Percentiles rank a stretch among this genome's conserved stretches.
phyloP scores from a whole-genome alignment of 208 protist genomes.

The Naegleria lovaniensis region DNA sequence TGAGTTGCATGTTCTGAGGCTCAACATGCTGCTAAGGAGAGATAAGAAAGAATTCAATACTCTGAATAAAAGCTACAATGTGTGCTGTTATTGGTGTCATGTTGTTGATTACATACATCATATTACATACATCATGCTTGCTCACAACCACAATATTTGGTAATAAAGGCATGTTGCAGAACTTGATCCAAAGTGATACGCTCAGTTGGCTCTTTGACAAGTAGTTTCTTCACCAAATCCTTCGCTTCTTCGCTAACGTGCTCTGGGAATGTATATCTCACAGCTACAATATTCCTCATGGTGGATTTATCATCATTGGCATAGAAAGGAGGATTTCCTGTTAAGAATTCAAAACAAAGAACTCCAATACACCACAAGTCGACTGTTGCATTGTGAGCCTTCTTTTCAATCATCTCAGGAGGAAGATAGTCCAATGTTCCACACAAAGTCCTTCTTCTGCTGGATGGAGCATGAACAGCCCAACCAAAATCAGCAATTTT shows the following conservation, averaged over 20 bases:
- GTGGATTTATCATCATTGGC: constrained; percentile 71
- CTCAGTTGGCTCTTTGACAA: neutral
- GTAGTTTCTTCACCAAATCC: constrained; percentile 4
- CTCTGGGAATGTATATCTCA: constrained; percentile 75
- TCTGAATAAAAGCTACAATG: too few relatives aligned
- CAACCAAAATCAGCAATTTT: constrained; percentile 99
- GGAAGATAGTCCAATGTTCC: constrained; percentile 98
- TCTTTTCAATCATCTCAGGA: constrained; percentile 92
- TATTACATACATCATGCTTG: too few relatives aligned
- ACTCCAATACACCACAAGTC: constrained; percentile 95
- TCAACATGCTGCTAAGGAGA: too few relatives aligned
- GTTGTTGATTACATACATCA: too few relatives aligned
- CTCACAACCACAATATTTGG: neutral
- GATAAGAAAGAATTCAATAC: too few relatives aligned
- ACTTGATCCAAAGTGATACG: neutral
- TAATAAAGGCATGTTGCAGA: neutral
- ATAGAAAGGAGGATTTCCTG: constrained; percentile 86
- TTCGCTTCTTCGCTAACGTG: constrained; percentile 64
- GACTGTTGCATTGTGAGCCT: constrained; percentile 72
- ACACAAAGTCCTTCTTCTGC: constrained; percentile 82
- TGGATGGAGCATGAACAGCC: constrained; percentile 90
- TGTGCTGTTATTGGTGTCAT: too few relatives aligned
- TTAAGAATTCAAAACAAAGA: constrained; percentile 91
- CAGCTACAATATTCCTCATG: constrained; percentile 75
- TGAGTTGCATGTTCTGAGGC: too few relatives aligned